Conservation (phyloP, 352 stramenopile genomes). For the Phytophthora europaea region DNA sequence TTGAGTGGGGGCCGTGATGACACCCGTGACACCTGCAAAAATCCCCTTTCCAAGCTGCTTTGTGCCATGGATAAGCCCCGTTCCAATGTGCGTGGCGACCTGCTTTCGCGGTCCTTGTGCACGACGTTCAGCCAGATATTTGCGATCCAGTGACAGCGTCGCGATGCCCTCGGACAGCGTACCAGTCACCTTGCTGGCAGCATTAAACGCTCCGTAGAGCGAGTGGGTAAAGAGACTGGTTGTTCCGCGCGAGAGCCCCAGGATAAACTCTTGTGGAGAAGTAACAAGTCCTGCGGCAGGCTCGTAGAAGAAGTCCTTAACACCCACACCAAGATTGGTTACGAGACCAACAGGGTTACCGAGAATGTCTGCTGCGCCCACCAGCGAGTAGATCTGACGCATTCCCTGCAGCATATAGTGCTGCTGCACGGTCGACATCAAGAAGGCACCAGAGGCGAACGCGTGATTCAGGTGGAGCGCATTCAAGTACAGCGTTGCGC, state of each 20-base stretch:
- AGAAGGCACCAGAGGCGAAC: conserved; percentile 77
- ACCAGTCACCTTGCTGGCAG: conserved; percentile 94
- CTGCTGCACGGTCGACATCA: conserved; percentile 80
- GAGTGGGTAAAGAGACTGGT: conserved; percentile 92
- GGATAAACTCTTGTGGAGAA: conserved; percentile 89
- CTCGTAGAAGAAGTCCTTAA: conserved; percentile 96
- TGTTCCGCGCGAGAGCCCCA: conserved; percentile 90
- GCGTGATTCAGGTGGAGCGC: conserved; percentile 85
- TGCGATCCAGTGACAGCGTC: conserved; percentile 89
- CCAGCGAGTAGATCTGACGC: conserved; percentile 85
- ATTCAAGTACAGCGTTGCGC: conserved; percentile 82
- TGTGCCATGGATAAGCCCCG: conserved; percentile 86
- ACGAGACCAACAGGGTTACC: conserved; percentile 92
- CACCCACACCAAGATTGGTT: conserved; percentile 87
- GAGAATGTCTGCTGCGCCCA: conserved; percentile 91
- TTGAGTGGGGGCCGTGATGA: conserved; percentile 92
- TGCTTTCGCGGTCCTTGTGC: conserved; percentile 77
- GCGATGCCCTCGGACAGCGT: conserved; percentile 93
- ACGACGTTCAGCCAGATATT: conserved; percentile 89
- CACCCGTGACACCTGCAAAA: conserved; percentile 89
- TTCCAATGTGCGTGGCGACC: conserved; percentile 87
- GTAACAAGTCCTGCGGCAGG: conserved; percentile 91
- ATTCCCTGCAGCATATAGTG: conserved; percentile 87
- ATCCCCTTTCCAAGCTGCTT: conserved; percentile 94
- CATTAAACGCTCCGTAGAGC: conserved; percentile 94